These are phyloP conservation scores for Chionographis japonica DNA, from an alignment of 106 monocot species.

Conservation along the genomic window DNA sequence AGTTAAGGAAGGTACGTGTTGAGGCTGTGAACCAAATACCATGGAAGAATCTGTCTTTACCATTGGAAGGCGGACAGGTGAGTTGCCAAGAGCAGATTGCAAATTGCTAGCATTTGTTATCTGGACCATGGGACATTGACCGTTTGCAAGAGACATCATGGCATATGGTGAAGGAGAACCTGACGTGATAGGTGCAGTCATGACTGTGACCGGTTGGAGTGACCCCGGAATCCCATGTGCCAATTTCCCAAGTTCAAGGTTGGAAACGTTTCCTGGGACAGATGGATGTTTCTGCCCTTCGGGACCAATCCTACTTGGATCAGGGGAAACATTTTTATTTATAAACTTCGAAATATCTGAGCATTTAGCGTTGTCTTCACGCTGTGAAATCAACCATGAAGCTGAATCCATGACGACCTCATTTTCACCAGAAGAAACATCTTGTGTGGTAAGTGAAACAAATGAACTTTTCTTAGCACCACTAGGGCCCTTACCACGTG, in stretches of 20 bases:
- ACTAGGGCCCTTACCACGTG: constrained; percentile 20
- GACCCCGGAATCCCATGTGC: constrained; percentile 46
- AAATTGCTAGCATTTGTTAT: constrained; percentile 19
- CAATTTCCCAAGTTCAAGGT: constrained; percentile 29
- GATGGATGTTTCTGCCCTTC: constrained; percentile 23
- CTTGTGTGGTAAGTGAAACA: constrained; percentile 47
- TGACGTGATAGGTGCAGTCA: constrained; percentile 22
- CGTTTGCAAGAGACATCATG: constrained; percentile 37
- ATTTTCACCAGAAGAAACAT: constrained; percentile 63
- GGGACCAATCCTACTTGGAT: constrained; percentile 15
- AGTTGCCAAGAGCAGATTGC: constrained; percentile 77
- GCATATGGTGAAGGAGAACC: constrained; percentile 27
- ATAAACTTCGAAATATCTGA: constrained; percentile 20
- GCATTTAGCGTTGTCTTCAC: constrained; percentile 38
- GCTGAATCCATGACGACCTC: constrained; percentile 68
- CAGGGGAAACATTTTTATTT: constrained; percentile 26
- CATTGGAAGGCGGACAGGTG: constrained; percentile 68
- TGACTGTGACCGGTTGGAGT: constrained; percentile 34
- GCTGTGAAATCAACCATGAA: constrained; percentile 48
- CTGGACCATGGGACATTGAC: constrained; percentile 20
- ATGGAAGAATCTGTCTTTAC: constrained; percentile 69
- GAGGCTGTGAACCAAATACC: constrained; percentile 51
- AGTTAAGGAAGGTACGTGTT: constrained; percentile 23
- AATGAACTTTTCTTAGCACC: constrained; percentile 30
- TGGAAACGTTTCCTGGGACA: constrained; percentile 24